Base-by-base conservation (phyloP, 345 rosid genomes). In the Heritiera littoralis region DNA sequence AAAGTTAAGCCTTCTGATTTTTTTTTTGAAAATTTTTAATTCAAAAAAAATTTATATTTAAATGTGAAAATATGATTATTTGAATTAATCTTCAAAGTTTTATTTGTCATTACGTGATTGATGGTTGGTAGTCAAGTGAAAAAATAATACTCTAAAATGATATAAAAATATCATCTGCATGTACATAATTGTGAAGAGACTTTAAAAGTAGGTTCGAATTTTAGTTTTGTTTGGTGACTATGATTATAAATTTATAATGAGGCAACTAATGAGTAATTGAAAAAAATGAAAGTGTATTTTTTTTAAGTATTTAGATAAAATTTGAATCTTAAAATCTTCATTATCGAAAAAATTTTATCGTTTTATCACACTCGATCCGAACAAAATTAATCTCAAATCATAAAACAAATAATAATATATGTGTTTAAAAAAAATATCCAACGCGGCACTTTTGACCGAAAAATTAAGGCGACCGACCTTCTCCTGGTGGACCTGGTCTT, bases 121-220 rank as follows among this genome's bases (percentile, higher is more conserved):
- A 41, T 63, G 13, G 68, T 18, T n/a, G 48, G 72, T 41, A 15
- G 72, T 67, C 28, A 14, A n/a, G 14, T 2, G 49, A n/a, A 66
- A 32, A 46, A 69, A 46, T 32, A 38, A 55, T 30, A 23, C 28
- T 38, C 52, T 51, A 66, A n/a, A 6, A 35, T 64, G 55, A 7
- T 9, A 30, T 14, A 43, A 49, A 46, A 70, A 54, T 49, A 30
- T 15, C 12, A 40, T 3, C 30, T 77, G 43, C 51, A 5, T 32
- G 7, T 60, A 1, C 11, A 38, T 7, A 35, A 1, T 13, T 20
- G 45, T 32, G 40, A 9, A 1, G 14, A 38, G 35, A 64, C 18
- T 17, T 30, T 20, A 43, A 68, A 60, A 45, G 71, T 75, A 64
- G 66, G 65, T 69, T 28, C 12, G 76, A 66, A 55, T 75, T 69